phyloP scores from a whole-genome alignment of 139 green algal species.

The Chlorella sorokiniana region DNA sequence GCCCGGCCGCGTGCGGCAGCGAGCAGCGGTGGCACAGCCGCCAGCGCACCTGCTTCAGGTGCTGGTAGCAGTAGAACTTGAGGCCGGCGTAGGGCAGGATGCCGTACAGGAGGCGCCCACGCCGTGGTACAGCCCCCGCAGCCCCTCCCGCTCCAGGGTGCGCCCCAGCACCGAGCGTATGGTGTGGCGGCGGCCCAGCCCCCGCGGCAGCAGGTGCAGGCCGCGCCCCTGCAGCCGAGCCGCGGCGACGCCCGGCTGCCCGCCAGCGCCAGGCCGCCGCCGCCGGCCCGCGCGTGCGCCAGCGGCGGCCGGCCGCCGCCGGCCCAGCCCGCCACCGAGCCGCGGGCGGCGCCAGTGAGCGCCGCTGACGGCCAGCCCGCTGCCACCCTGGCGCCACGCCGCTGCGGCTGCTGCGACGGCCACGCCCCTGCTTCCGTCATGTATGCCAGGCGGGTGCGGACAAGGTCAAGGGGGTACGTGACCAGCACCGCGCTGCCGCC shows the following conservation, averaged over 20 bases:
- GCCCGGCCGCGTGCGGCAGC: no score
- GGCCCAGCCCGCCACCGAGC: no score
- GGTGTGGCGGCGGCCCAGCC: not conserved
- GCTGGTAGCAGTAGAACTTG: conserved; percentile 94
- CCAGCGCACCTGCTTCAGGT: conserved; percentile 66
- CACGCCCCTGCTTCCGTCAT: conserved; percentile 30
- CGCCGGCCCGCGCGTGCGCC: no score
- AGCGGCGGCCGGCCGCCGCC: no score
- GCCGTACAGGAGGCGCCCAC: conserved; percentile 83
- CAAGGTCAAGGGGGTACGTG: conserved; percentile 92
- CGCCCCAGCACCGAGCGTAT: conserved; percentile 56
- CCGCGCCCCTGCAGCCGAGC: conserved; percentile 7
- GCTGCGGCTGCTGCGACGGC: not conserved
- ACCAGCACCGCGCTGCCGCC: conserved; percentile 85
- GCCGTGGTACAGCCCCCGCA: conserved; percentile 79
- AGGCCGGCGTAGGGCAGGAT: conserved; percentile 95
- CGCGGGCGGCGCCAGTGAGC: no score
- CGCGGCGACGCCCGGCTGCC: not conserved
- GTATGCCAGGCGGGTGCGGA: conserved; percentile 85
- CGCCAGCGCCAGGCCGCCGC: no score
- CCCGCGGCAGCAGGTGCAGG: conserved; percentile 29
- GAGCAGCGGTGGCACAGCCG: not conserved
- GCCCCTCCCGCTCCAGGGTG: conserved; percentile 63
- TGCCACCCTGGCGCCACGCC: not conserved
- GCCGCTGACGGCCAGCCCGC: not conserved